Evolutionary conservation across 2,329 filamentous ascomycete species (phyloP), one percentile per base, ranked within the genome.

Genomic region (Colletotrichum sp.): DNA sequence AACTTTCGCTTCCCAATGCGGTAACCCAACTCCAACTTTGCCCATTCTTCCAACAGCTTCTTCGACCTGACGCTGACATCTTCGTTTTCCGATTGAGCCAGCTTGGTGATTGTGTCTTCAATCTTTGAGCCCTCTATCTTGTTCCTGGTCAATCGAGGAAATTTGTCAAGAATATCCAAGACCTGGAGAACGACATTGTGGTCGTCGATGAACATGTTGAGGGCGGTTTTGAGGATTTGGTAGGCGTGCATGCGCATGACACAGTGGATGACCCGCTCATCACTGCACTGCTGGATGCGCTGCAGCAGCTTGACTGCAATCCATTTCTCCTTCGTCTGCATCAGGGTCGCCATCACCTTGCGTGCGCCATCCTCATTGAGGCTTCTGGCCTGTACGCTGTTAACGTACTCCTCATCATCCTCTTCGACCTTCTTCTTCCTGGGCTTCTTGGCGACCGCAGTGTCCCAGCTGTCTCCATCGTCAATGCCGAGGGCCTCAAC

Each of bases 301-400:
- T 93, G 90, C 73, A 99, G 90, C 70, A 99, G 87, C 85, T 98
- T 98, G 84, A 98, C 95, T 4, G 95, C 95, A 83, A 99, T 98
- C 97, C 97, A 99, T 84, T 98, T 98, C 88, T 99, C 97, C 84
- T 98, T 98, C 88, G 95, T 98, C 83, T 98, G 96, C 92, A 98
- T 96, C 73, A 99, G 91, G 67, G 95, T 93, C 29, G 96, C 96
- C 95, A 98, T 98, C 83, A 98, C 95, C 84, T 97, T 98, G 79
- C 93, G 95, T 75, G 97, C 95, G 76, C 94, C 95, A 73, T 93
- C 91, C 79, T 97, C 94, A 77, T 95, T 92, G 73, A 98, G 89
- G 62, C 90, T 92, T 80, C 92, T 94, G 66, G 94, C 92, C 82
- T 96, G 91, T 74, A 97, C 89, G 82, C 95, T 96, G 83, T 95